phyloP scores from a whole-genome alignment of 2,329 filamentous ascomycete species.

The Aspergillus ustus region DNA sequence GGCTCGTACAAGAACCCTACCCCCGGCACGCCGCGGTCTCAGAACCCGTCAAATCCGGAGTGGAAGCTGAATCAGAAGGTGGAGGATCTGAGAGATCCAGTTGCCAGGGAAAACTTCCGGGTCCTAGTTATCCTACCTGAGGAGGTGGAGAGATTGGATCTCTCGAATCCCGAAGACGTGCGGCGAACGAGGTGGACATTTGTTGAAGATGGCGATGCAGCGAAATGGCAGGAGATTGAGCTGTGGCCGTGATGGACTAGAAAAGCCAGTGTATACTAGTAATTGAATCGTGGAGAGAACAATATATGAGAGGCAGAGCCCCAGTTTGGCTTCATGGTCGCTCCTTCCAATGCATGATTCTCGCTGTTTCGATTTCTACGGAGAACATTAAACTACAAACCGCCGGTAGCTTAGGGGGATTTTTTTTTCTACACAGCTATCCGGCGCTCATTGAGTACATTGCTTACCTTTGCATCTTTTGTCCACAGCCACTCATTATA shows the following conservation, averaged over 20 bases:
- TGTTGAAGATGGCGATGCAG: constrained; percentile 47
- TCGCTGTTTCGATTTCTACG: not conserved
- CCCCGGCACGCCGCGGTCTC: constrained; percentile 65
- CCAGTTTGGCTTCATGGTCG: not conserved
- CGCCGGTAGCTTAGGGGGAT: no score
- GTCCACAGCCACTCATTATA: not conserved
- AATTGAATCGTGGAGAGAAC: not conserved
- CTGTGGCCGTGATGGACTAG: constrained; percentile 61
- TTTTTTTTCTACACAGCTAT: not conserved
- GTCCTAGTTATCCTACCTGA: constrained; percentile 85
- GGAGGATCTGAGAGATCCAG: constrained; percentile 68
- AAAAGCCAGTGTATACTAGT: not conserved
- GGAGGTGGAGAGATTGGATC: constrained; percentile 74
- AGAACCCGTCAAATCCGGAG: constrained; percentile 52
- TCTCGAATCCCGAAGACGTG: constrained; percentile 67
- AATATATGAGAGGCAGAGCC: not conserved
- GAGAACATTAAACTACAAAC: not conserved
- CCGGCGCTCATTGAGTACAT: not conserved
- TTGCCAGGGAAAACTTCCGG: constrained; percentile 77
- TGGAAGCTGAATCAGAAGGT: constrained; percentile 66
- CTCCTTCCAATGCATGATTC: not conserved
- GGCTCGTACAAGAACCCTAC: constrained; percentile 74
- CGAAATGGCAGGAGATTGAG: constrained; percentile 69
- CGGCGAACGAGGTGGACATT: constrained; percentile 71
- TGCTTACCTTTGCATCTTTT: not conserved